These are phyloP conservation scores for Brassica nigra DNA, from an alignment of 345 rosid species.

Conservation along the genomic window DNA sequence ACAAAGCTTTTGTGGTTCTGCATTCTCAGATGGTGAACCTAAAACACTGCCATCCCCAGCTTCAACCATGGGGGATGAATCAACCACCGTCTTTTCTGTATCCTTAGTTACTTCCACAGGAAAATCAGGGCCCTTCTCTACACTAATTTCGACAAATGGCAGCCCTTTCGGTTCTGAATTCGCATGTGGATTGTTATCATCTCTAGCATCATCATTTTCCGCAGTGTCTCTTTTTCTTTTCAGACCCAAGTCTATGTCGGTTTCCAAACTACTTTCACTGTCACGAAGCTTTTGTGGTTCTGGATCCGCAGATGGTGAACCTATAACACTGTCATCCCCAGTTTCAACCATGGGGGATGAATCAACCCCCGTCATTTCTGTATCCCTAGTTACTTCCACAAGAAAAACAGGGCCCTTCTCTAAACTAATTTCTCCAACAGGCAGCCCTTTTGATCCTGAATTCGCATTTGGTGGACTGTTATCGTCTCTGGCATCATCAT, in stretches of 20 bases:
- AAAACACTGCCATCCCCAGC: background rate
- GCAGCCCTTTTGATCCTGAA: conserved; percentile 11
- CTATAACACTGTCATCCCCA: background rate
- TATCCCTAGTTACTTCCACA: background rate
- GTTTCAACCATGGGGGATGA: conserved; percentile 10
- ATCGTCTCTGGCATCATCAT: conserved; percentile 41
- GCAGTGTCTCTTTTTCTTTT: conserved; percentile 49
- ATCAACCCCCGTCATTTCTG: conserved; percentile 22
- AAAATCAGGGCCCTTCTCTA: conserved; percentile 12
- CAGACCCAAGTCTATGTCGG: conserved; percentile 28
- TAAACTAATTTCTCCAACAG: conserved; percentile 13
- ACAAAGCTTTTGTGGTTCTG: conserved; percentile 31
- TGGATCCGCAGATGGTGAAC: conserved; percentile 28
- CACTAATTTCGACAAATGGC: conserved; percentile 1
- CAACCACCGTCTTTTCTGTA: conserved; percentile 18
- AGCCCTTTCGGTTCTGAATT: no score
- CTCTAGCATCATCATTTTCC: conserved; percentile 41
- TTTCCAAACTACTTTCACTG: conserved; percentile 40
- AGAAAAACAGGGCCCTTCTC: conserved; percentile 15
- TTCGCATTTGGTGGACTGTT: conserved; percentile 11
- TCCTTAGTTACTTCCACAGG: background rate
- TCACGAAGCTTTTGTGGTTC: conserved; percentile 31
- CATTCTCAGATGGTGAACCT: conserved; percentile 27
- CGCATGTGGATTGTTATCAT: background rate
- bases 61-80: conserved; percentile 19